Evolutionary conservation across 202 grass and related monocot species (phyloP).

Genomic region (Alloteropsis angusta): DNA sequence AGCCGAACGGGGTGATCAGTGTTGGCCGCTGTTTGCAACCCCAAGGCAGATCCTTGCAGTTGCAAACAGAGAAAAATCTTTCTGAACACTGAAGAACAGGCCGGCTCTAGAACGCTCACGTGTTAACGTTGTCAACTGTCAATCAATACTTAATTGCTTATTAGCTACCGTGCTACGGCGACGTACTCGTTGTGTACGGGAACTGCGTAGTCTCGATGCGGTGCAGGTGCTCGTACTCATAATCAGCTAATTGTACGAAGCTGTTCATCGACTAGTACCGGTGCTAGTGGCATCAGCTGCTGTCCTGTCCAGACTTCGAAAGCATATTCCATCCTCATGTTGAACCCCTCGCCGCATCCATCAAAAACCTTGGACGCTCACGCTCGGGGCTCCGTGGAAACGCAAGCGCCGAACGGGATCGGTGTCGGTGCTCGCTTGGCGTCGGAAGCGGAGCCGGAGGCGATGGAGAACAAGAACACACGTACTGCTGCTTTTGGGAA

Average conservation of each 20-base stretch:
- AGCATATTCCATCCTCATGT: too few species aligned
- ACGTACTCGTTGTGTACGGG: background rate
- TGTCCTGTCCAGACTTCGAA: too few species aligned
- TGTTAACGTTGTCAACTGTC: too few species aligned
- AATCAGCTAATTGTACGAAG: background rate
- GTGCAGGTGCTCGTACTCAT: background rate
- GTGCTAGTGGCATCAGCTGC: too few species aligned
- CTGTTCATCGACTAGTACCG: background rate
- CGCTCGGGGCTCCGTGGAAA: background rate
- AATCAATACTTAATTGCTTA: too few species aligned
- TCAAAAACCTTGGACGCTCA: background rate
- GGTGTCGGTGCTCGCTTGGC: background rate
- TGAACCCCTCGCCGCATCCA: too few species aligned
- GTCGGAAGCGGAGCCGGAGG: background rate
- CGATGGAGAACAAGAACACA: background rate
- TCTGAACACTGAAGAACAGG: too few species aligned
- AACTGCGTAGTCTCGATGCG: background rate
- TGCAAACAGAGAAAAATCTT: too few species aligned
- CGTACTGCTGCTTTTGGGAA: background rate
- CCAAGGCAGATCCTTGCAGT: background rate
- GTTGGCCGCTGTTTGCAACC: background rate
- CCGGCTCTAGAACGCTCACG: too few species aligned
- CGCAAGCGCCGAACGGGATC: background rate
- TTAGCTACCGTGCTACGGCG: background rate
- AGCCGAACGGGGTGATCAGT: too few species aligned